Conservation (phyloP, 2,329 filamentous ascomycete species). For the Thelonectria blattea region DNA sequence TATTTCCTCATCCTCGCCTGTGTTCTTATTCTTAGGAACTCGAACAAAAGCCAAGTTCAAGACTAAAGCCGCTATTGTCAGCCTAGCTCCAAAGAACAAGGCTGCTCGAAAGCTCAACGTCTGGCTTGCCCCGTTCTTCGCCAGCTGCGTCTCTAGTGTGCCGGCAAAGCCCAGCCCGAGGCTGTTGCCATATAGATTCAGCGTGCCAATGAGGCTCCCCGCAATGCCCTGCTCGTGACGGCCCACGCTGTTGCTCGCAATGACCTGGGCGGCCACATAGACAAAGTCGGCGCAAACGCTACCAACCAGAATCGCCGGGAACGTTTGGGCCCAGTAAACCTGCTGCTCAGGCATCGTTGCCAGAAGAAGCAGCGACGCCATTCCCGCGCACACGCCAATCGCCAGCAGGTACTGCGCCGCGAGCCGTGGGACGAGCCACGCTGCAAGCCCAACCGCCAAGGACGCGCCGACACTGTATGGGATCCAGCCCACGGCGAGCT, state of each 20-base stretch:
- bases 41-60: slow-evolving; percentile 3
- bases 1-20: too few species aligned
- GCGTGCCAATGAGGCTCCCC: slow-evolving; percentile 52
- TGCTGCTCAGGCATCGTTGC: slow-evolving; percentile 53
- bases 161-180: slow-evolving; percentile 40
- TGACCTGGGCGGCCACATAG: slow-evolving; percentile 56
- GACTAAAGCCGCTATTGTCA: not conserved
- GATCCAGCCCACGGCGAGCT: slow-evolving; percentile 44
- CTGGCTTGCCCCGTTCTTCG: not conserved
- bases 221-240: slow-evolving; percentile 56
- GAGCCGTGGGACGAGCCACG: slow-evolving; percentile 52
- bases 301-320: slow-evolving; percentile 43
- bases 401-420: slow-evolving; percentile 54
- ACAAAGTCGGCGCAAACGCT: slow-evolving; percentile 53
- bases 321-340: slow-evolving; percentile 47
- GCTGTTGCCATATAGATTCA: slow-evolving; percentile 40
- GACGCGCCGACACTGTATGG: slow-evolving; percentile 50
- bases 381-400: slow-evolving; percentile 42
- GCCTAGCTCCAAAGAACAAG: not conserved
- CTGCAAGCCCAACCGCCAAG: slow-evolving; percentile 48
- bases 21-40: not conserved
- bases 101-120: not conserved
- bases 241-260: slow-evolving; percentile 56
- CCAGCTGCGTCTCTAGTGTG: slow-evolving; percentile 38
- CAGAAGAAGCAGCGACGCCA: slow-evolving; percentile 32